These are phyloP conservation scores for Guadua angustifolia DNA, from an alignment of 176 grass and related monocot species.

Conservation along the genomic window DNA sequence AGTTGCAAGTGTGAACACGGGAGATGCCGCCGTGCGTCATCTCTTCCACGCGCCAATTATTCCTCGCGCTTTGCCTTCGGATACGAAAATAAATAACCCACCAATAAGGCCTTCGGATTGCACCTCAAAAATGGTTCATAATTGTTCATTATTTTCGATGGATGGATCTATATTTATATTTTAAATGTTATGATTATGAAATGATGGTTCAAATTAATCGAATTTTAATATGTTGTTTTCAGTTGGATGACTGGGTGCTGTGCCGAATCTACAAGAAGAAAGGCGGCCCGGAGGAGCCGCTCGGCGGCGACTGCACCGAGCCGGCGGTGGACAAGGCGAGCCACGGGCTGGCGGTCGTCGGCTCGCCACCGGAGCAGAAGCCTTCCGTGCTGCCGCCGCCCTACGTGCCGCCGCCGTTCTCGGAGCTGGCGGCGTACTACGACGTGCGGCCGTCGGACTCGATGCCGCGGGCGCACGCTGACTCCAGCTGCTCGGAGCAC, in stretches of 20 bases:
- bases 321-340: not conserved
- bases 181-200: not conserved
- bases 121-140: not conserved
- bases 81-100: slow-evolving; percentile 25
- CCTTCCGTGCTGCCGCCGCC: slow-evolving; percentile 17
- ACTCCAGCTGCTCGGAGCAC: slow-evolving; percentile 76
- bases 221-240: not conserved
- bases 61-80: slow-evolving; percentile 34
- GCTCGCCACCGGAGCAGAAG: slow-evolving; percentile 61
- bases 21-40: slow-evolving; percentile 52
- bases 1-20: slow-evolving; percentile 48
- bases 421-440: slow-evolving; percentile 54
- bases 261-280: slow-evolving; percentile 92
- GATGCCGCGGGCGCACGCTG: slow-evolving; percentile 57
- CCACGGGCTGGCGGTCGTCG: not conserved
- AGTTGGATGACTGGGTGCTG: slow-evolving; percentile 84
- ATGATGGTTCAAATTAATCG: not conserved
- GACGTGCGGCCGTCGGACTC: slow-evolving; percentile 64
- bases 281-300: slow-evolving; percentile 35
- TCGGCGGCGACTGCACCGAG: not conserved
- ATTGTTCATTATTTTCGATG: not conserved
- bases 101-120: slow-evolving; percentile 15
- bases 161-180: not conserved
- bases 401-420: slow-evolving; percentile 42
- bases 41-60: slow-evolving; percentile 40